Evolutionary conservation across 2,329 filamentous ascomycete genomes (phyloP).

Genomic region (Cytospora piceae): DNA sequence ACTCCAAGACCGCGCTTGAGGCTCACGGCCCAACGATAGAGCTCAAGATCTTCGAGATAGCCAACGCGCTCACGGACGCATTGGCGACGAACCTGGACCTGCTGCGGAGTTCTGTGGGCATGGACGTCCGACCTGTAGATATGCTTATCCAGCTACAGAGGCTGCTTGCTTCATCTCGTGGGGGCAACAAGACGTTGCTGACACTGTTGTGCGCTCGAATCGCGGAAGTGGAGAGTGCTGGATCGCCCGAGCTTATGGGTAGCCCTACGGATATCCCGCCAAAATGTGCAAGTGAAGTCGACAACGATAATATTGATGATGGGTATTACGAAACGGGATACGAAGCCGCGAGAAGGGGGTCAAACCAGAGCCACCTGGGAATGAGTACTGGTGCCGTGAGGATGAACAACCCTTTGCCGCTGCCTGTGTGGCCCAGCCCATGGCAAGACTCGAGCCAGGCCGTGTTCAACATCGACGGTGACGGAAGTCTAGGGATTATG

Average conservation of each 20-base stretch:
- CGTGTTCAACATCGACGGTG: constrained; percentile 10
- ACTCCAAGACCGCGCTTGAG: constrained; percentile 52
- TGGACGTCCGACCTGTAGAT: constrained; percentile 38
- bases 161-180: constrained; percentile 47
- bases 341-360: neutral
- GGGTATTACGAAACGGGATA: neutral
- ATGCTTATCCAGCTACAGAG: constrained; percentile 45
- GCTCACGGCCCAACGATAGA: constrained; percentile 54
- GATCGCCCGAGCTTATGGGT: constrained; percentile 12
- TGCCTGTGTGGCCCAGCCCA: constrained; percentile 19
- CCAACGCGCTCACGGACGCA: constrained; percentile 48
- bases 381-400: neutral
- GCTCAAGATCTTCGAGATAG: constrained; percentile 53
- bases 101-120: constrained; percentile 22
- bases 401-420: constrained; percentile 14
- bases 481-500: constrained; percentile 16
- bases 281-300: constrained; percentile 20
- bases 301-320: constrained; percentile 19
- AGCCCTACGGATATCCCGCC: constrained; percentile 10
- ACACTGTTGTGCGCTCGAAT: constrained; percentile 39
- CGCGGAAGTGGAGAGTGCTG: constrained; percentile 29
- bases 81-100: constrained; percentile 37
- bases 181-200: constrained; percentile 47
- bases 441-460: constrained; percentile 13
- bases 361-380: constrained; percentile 11